Evolutionary conservation across 1,284 basidiomycete genomes (phyloP), one percentile per base, ranked within the genome.

Genomic region (Earliella scabrosa): DNA sequence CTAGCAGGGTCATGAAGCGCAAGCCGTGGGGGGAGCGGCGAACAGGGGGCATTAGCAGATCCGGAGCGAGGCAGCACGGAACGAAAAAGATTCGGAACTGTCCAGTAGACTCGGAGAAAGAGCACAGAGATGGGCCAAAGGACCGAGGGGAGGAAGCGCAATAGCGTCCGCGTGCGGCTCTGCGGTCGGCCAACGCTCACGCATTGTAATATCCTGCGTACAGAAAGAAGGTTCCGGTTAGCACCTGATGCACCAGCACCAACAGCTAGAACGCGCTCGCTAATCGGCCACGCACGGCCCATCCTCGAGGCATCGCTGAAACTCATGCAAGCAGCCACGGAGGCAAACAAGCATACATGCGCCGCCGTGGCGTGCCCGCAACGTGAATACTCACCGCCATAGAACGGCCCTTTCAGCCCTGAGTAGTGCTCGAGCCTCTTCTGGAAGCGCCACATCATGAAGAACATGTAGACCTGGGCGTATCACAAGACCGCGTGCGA

Each of bases 371-470:
- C n/a, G 34, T 26, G 39, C n/a, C 27, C 34, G 31, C 47, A 59
- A 61, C 51, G 52, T 53, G 52, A 54, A 56, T 56, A 72, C 80
- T 73, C 68, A 86, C 85, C 85, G 71, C 84, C 84, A 62, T 76
- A 63, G 69, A 79, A 83, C 36, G 84, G 81, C 48, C 85, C 84
- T 66, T 86, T 83, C 82, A 90, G 81, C 63, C 72, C 74, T 35
- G 74, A 70, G 73, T 89, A 89, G 69, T 86, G 82, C 71, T 87
- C 83, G 70, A 88, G 71, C 53, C 85, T 77, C 70, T 84, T 87
- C 67, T 80, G 80, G 81, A 82, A 89, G 54, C 87, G 77, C 87
- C 86, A 90, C 66, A 77, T 78, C 71, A 88, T 73, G 76, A 89
- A 88, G 70, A 80, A 83, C 85, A 88, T 86, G 76, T 88, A 88